Evolutionary conservation across 345 rosid genomes (phyloP).

Genomic region (Camelina laxa): DNA sequence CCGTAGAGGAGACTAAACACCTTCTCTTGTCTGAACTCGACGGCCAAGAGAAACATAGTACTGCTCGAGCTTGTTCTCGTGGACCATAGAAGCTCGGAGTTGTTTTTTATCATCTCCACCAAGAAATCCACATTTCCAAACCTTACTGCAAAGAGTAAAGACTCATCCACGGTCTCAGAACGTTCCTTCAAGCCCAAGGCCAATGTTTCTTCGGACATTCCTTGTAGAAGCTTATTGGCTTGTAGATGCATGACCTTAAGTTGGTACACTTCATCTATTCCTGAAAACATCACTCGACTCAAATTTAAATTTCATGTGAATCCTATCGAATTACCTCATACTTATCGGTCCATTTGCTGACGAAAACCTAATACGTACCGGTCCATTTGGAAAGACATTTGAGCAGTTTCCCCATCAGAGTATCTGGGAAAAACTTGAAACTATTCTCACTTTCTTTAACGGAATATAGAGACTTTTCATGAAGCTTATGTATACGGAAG

Average conservation of each 20-base stretch:
- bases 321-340: neutral
- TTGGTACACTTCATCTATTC: slow-evolving; percentile 35
- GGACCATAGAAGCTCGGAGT: slow-evolving; percentile 43
- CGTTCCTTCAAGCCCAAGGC: slow-evolving; percentile 34
- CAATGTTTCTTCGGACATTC: slow-evolving; percentile 37
- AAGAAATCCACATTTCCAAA: slow-evolving; percentile 40
- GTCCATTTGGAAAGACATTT: slow-evolving; percentile 34
- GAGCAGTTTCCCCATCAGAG: slow-evolving; percentile 21
- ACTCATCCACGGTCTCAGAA: slow-evolving; percentile 32
- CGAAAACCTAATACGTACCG: slow-evolving; percentile 10
- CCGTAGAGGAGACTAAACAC: slow-evolving; percentile 42
- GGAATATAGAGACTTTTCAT: neutral
- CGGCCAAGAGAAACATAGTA: slow-evolving; percentile 44
- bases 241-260: slow-evolving; percentile 41
- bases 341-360: no score
- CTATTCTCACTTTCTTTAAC: neutral
- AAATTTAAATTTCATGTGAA: neutral
- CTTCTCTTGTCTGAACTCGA: slow-evolving; percentile 44
- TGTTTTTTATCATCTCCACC: slow-evolving; percentile 39
- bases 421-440: slow-evolving; percentile 1
- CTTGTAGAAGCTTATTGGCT: slow-evolving; percentile 36
- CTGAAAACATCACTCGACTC: slow-evolving; percentile 20
- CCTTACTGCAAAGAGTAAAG: slow-evolving; percentile 40
- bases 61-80: slow-evolving; percentile 33
- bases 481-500: neutral